Conservation (phyloP, 225 moss, liverwort and hornwort genomes). For the Straminergon stramineum region DNA sequence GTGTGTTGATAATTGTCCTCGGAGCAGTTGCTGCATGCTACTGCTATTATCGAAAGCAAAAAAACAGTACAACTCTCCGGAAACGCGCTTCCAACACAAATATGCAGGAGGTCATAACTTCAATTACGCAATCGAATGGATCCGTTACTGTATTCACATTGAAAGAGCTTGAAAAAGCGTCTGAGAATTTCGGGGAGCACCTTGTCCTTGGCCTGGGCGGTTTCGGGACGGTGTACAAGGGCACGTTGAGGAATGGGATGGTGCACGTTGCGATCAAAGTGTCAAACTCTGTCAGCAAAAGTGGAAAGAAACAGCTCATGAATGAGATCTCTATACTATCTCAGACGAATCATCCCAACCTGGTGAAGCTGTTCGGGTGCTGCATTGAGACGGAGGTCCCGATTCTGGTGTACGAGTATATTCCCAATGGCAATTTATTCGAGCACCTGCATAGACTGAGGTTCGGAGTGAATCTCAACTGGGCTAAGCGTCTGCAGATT, state of each 20-base stretch:
- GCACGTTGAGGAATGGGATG: conserved; percentile 54
- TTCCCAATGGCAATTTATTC: conserved; percentile 72
- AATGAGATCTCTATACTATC: conserved; percentile 83
- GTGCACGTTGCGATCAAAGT: conserved; percentile 77
- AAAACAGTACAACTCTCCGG: neutral
- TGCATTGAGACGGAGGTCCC: conserved; percentile 67
- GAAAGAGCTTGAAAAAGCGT: conserved; percentile 68
- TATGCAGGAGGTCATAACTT: conserved; percentile 34
- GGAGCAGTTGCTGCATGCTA: conserved; percentile 15
- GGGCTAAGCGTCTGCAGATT: conserved; percentile 59
- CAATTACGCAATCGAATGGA: conserved; percentile 28
- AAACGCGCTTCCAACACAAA: conserved; percentile 25
- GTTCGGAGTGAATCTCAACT: conserved; percentile 43
- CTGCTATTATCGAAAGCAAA: conserved; percentile 26
- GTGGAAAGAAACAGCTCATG: conserved; percentile 73
- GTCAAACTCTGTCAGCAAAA: conserved; percentile 72
- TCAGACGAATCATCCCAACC: conserved; percentile 63
- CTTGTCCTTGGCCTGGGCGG: conserved; percentile 77
- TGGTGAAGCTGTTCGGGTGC: conserved; percentile 77
- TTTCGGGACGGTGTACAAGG: conserved; percentile 90
- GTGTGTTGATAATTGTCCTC: conserved; percentile 18
- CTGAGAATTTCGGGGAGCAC: conserved; percentile 64
- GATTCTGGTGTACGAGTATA: conserved; percentile 83
- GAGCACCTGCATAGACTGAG: conserved; percentile 65
- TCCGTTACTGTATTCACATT: conserved; percentile 45